Evolutionary conservation across 345 rosid genomes (phyloP).

Genomic region (Salix suchowensis): DNA sequence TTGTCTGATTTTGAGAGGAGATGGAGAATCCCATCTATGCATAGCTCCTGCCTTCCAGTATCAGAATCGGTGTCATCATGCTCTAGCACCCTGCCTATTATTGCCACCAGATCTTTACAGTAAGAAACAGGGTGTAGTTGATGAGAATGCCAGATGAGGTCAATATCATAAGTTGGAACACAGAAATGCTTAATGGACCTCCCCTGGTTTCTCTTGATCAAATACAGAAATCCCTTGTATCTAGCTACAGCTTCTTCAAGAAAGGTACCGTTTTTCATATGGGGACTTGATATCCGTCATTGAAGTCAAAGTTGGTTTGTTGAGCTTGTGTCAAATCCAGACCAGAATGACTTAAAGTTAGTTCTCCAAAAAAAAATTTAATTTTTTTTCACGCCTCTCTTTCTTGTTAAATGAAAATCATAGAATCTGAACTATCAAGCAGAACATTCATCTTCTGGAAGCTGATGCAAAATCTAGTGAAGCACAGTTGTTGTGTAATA

Average conservation of each 20-base stretch:
- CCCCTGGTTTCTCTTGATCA: conserved; percentile 28
- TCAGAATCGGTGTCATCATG: conserved; percentile 10
- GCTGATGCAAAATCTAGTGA: no score
- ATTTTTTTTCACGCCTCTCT: no score
- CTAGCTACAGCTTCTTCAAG: conserved; percentile 26
- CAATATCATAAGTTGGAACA: conserved; percentile 34
- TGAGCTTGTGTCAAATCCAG: neutral
- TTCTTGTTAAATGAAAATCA: no score
- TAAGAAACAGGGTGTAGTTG: conserved; percentile 17
- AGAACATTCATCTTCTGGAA: no score
- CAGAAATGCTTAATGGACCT: conserved; percentile 13
- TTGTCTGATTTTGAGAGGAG: conserved; percentile 8
- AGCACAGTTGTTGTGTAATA: no score
- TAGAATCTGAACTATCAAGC: no score
- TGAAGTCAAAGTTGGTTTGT: conserved; percentile 1
- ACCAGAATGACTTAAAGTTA: neutral
- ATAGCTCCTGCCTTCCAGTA: conserved; percentile 12
- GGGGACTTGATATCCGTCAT: conserved; percentile 17
- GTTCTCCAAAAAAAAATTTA: no score
- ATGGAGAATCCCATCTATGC: conserved; percentile 3
- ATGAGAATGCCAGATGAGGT: conserved; percentile 31
- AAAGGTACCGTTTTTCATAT: conserved; percentile 16
- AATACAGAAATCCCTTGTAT: conserved; percentile 32
- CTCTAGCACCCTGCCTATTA: neutral
- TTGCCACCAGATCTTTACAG: conserved; percentile 20